Evolutionary conservation across 2,329 filamentous ascomycete species (phyloP).

Genomic region (Colletotrichum incanum): DNA sequence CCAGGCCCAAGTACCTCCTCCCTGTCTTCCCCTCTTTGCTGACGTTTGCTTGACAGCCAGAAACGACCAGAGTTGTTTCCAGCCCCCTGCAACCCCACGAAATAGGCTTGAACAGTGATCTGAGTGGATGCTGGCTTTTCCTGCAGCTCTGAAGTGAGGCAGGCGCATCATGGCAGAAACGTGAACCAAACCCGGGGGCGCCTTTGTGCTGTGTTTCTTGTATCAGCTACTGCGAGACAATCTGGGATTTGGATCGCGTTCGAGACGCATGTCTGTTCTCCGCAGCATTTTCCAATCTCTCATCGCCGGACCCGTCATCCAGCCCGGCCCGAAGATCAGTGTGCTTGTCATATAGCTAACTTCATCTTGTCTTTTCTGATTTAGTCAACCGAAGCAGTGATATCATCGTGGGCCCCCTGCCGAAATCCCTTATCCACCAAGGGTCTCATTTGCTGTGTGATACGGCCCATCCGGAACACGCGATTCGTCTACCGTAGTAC

Average conservation of each 20-base stretch:
- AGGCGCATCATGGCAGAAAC: slow-evolving; percentile 31
- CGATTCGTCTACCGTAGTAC: neutral
- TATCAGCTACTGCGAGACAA: slow-evolving; percentile 9
- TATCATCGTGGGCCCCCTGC: slow-evolving; percentile 29
- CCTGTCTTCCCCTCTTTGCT: slow-evolving; percentile 37
- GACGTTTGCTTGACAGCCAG: slow-evolving; percentile 28
- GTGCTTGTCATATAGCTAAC: slow-evolving; percentile 20
- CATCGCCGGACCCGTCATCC: neutral
- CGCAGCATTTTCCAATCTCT: neutral
- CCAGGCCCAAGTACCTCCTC: slow-evolving; percentile 12
- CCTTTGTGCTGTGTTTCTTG: slow-evolving; percentile 11
- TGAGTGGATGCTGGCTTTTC: slow-evolving; percentile 10
- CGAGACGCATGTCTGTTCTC: slow-evolving; percentile 25
- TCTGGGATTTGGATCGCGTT: neutral
- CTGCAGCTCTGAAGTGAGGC: slow-evolving; percentile 31
- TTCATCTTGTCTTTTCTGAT: slow-evolving; percentile 16
- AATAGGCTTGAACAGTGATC: slow-evolving; percentile 13
- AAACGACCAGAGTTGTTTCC: slow-evolving; percentile 13
- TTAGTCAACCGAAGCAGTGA: slow-evolving; percentile 14
- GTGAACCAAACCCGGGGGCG: slow-evolving; percentile 4
- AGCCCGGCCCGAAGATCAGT: neutral
- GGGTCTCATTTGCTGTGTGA: slow-evolving; percentile 27
- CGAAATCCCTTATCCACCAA: neutral
- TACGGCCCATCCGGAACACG: slow-evolving; percentile 17
- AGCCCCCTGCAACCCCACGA: slow-evolving; percentile 39